These are phyloP conservation scores for Psilocybe subaeruginosa DNA, from an alignment of 768 basidiomycete genomes.

Conservation along the genomic window DNA sequence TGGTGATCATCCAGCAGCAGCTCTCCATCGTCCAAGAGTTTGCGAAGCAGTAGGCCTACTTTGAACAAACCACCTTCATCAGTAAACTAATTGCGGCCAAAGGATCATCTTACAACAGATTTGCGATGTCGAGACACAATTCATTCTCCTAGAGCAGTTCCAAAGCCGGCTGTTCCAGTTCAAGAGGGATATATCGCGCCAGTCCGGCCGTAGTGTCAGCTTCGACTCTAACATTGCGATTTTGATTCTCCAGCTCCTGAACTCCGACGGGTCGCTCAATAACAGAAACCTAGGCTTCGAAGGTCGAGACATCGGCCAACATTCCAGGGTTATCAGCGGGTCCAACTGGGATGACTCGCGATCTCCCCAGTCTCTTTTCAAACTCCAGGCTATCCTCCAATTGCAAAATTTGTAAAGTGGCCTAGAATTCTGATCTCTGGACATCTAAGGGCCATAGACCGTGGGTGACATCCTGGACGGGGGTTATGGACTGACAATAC, in stretches of 20 bases:
- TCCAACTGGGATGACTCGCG: slow-evolving; percentile 38
- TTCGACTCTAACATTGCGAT: slow-evolving; percentile 38
- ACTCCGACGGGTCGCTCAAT: slow-evolving; percentile 41
- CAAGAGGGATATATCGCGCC: slow-evolving; percentile 41
- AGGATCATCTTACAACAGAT: slow-evolving; percentile 49
- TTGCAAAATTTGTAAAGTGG: not conserved
- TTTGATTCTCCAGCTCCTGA: slow-evolving; percentile 28
- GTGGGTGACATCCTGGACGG: too few relatives aligned
- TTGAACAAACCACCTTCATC: not conserved
- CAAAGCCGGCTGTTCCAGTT: slow-evolving; percentile 40
- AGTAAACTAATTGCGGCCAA: not conserved
- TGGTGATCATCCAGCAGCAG: slow-evolving; percentile 51
- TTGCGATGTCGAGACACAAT: slow-evolving; percentile 54
- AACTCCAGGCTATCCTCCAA: not conserved
- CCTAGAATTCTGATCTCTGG: not conserved
- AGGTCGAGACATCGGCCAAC: slow-evolving; percentile 39
- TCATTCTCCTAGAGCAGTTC: slow-evolving; percentile 46
- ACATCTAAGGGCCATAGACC: too few relatives aligned
- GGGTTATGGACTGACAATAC: not conserved
- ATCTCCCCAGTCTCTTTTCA: not conserved
- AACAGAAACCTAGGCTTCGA: slow-evolving; percentile 41
- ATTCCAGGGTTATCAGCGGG: slow-evolving; percentile 36
- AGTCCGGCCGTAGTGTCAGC: slow-evolving; percentile 39
- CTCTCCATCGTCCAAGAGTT: slow-evolving; percentile 47
- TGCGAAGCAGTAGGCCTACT: slow-evolving; percentile 41